These are phyloP conservation scores for Neurospora sp. DNA, from an alignment of 495 filamentous ascomycete genomes.

Conservation along the genomic window DNA sequence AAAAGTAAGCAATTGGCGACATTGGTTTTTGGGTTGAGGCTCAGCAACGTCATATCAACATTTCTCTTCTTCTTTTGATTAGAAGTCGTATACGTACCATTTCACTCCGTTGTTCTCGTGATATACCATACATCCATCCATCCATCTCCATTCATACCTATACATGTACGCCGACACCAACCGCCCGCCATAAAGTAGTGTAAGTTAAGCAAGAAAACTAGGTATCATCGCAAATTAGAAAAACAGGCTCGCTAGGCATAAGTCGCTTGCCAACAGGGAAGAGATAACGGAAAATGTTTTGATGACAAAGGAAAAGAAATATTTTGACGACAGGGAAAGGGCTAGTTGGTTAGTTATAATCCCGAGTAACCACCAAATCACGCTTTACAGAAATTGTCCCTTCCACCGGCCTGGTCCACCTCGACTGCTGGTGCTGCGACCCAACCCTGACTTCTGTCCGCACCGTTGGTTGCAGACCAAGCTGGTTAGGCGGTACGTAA, in stretches of 20 bases:
- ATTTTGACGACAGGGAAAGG: background rate
- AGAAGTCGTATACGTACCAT: background rate
- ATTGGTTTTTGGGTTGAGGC: background rate
- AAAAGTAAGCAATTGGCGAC: background rate
- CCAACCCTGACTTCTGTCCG: conserved; percentile 14
- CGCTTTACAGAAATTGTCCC: background rate
- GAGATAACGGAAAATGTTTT: background rate
- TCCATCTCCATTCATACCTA: background rate
- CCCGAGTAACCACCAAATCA: background rate
- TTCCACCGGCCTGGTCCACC: background rate
- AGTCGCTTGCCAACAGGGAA: background rate
- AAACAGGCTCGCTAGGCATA: background rate
- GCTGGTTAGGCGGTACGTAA: background rate
- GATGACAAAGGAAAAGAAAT: background rate
- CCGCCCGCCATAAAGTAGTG: background rate
- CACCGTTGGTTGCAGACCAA: conserved; percentile 13
- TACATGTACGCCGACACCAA: background rate
- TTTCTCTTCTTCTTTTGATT: background rate
- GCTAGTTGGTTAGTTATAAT: background rate
- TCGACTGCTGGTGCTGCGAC: background rate
- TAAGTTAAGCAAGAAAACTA: background rate
- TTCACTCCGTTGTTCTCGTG: background rate
- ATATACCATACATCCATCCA: background rate
- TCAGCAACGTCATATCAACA: background rate
- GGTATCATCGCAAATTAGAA: background rate